phyloP scores from a whole-genome alignment of 2,329 filamentous ascomycete genomes.

The Exophiala alcalophila region DNA sequence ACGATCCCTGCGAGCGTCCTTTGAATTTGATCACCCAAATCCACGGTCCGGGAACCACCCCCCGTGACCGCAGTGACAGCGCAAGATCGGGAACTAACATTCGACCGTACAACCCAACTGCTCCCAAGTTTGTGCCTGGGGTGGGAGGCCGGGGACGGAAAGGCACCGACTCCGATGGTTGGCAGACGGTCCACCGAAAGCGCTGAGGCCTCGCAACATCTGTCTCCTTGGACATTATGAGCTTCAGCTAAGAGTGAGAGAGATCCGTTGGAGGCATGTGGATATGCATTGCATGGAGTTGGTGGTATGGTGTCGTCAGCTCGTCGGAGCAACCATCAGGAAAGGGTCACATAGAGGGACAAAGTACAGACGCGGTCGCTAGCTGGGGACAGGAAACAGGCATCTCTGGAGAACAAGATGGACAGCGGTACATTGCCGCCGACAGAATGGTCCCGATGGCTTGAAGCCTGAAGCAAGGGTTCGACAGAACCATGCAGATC shows the following conservation, averaged over 20 bases:
- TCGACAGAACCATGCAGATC: no score
- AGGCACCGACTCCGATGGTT: constrained; percentile 24
- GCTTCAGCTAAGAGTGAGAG: neutral
- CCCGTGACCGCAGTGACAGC: constrained; percentile 24
- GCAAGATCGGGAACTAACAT: constrained; percentile 18
- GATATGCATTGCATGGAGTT: neutral
- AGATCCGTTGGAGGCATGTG: neutral
- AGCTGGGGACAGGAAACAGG: no score
- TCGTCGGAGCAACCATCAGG: constrained; percentile 2
- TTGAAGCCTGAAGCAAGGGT: no score
- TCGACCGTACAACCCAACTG: constrained; percentile 21
- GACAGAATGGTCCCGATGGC: no score
- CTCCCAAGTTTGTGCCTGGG: constrained; percentile 20
- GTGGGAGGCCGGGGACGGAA: constrained; percentile 17
- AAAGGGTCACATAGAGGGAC: neutral
- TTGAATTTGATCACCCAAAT: constrained; percentile 35
- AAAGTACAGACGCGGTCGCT: constrained; percentile 1
- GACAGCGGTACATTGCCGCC: no score
- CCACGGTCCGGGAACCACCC: constrained; percentile 15
- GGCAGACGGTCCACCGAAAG: constrained; percentile 26
- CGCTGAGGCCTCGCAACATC: constrained; percentile 8
- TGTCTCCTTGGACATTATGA: neutral
- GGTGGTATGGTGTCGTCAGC: neutral
- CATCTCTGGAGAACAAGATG: no score
- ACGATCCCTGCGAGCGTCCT: constrained; percentile 42